These are phyloP conservation scores for Xylaria sp. DNA, from an alignment of 2,329 filamentous ascomycete genomes.

Conservation along the genomic window DNA sequence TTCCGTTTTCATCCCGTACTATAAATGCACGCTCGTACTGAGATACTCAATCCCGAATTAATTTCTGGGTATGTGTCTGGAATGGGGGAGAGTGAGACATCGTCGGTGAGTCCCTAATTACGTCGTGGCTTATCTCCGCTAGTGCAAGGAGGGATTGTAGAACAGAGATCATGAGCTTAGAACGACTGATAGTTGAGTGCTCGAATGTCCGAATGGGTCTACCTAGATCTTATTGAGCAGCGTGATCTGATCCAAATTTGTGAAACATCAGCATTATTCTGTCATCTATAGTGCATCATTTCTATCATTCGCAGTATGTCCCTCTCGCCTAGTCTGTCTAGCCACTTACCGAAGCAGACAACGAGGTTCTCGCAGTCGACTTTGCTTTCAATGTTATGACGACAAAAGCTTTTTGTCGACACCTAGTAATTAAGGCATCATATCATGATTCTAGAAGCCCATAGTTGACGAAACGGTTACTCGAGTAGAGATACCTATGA, in stretches of 20 bases:
- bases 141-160: not conserved
- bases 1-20: conserved; percentile 31
- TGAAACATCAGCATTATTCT: not conserved
- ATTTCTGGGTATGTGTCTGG: not conserved
- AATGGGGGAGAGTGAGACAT: not conserved
- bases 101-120: not conserved
- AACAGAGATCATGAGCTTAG: not conserved
- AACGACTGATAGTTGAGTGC: not conserved
- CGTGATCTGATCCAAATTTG: not conserved
- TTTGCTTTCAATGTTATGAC: not conserved
- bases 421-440: not conserved
- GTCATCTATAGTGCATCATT: not conserved
- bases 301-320: not conserved
- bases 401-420: not conserved
- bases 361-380: not conserved
- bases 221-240: not conserved
- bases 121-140: not conserved
- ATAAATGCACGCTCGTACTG: not conserved
- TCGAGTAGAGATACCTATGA: not conserved
- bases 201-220: not conserved
- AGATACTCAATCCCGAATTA: not conserved
- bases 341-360: not conserved
- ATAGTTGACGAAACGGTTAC: not conserved
- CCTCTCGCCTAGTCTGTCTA: not conserved
- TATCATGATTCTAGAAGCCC: not conserved